Percentiles rank a stretch among this genome's conserved stretches.
These are phyloP conservation scores for Tulasnella sp. DNA, from an alignment of 768 basidiomycete species.

Conservation along the genomic window DNA sequence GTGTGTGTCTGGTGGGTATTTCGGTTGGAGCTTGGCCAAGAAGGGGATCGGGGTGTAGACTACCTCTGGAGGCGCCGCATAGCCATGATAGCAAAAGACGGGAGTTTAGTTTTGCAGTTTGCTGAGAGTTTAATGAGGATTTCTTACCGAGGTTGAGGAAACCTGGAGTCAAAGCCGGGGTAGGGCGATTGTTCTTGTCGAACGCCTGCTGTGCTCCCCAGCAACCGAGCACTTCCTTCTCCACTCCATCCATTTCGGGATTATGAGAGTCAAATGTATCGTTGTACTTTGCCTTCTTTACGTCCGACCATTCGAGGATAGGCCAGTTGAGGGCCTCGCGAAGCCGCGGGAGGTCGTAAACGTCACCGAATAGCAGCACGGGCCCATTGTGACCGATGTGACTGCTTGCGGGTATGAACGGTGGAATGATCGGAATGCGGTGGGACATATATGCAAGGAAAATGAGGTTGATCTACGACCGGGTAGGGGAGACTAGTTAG, in stretches of 20 bases:
- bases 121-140: neutral
- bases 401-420: neutral
- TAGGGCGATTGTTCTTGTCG: neutral
- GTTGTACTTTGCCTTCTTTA: slow-evolving; percentile 44
- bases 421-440: slow-evolving; percentile 13
- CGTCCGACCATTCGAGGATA: slow-evolving; percentile 60
- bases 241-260: neutral
- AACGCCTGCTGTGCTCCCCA: neutral
- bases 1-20: slow-evolving; percentile 23
- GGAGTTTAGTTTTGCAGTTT: neutral
- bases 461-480: slow-evolving; percentile 5
- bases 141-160: neutral
- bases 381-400: neutral
- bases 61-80: neutral
- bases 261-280: neutral
- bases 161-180: neutral
- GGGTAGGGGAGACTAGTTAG: neutral
- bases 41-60: neutral
- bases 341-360: slow-evolving; percentile 57
- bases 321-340: slow-evolving; percentile 45
- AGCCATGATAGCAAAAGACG: neutral
- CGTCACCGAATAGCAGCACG: slow-evolving; percentile 44
- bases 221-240: neutral
- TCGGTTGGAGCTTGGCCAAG: neutral
- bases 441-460: neutral